Conservation (phyloP, 176 grass and related monocot genomes). For the Ensete glaucum region DNA sequence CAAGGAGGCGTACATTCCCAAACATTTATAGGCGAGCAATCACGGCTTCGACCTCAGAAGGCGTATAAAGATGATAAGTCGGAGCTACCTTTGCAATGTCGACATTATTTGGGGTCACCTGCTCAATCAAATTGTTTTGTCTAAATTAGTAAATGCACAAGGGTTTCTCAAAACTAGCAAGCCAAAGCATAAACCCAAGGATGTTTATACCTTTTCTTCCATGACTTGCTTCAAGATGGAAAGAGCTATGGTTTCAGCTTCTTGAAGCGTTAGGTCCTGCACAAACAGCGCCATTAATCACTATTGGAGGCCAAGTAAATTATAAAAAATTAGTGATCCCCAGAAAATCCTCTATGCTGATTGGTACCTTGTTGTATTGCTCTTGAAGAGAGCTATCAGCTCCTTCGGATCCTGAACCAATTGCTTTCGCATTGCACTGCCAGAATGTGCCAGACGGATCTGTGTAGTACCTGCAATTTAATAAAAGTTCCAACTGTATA, state of each 20-base stretch:
- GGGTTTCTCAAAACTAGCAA: too few relatives aligned
- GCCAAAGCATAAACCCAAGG: too few relatives aligned
- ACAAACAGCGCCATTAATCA: not conserved
- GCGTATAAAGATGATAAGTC: conserved; percentile 8
- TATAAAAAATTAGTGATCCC: too few relatives aligned
- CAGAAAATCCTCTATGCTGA: too few relatives aligned
- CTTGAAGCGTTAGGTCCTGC: conserved; percentile 73
- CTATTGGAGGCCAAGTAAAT: too few relatives aligned
- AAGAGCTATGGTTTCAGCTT: conserved; percentile 89
- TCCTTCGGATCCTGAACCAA: conserved; percentile 96
- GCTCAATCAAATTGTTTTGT: not conserved
- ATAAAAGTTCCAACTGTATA: not conserved
- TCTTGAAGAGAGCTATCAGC: conserved; percentile 98
- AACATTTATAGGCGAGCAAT: not conserved
- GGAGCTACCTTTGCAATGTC: conserved; percentile 12
- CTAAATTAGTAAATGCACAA: too few relatives aligned
- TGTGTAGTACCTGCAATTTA: conserved; percentile 63
- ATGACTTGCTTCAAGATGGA: conserved; percentile 96
- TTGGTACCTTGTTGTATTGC: conserved; percentile 78
- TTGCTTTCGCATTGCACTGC: conserved; percentile 95
- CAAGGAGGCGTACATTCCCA: too few relatives aligned
- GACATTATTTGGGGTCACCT: conserved; percentile 7
- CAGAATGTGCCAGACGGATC: conserved; percentile 96
- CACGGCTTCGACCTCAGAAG: not conserved
- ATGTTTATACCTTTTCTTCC: conserved; percentile 69